These are phyloP conservation scores for Aspergillus texensis DNA, from an alignment of 2,329 filamentous ascomycete genomes.

Conservation along the genomic window DNA sequence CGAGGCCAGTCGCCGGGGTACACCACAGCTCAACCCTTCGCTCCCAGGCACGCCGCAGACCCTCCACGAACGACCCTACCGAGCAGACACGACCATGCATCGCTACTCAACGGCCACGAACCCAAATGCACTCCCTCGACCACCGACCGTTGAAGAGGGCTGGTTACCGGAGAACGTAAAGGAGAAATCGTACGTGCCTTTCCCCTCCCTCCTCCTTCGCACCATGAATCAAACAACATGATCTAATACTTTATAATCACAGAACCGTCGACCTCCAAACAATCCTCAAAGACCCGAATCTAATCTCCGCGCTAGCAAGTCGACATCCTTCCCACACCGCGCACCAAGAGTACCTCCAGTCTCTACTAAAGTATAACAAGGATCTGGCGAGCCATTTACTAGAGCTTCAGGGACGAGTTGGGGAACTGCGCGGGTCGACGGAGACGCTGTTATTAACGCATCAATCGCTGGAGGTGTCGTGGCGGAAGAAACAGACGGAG, in stretches of 20 bases:
- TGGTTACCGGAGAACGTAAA: conserved; percentile 79
- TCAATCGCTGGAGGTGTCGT: conserved; percentile 87
- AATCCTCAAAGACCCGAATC: conserved; percentile 69
- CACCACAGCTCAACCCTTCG: conserved; percentile 57
- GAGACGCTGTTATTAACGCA: conserved; percentile 82
- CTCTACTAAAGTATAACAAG: conserved; percentile 71
- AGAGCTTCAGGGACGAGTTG: conserved; percentile 51
- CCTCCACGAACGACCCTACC: conserved; percentile 30
- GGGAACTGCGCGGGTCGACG: conserved; percentile 62
- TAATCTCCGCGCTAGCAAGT: conserved; percentile 76
- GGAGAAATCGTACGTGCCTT: conserved; percentile 73
- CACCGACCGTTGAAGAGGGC: conserved; percentile 55
- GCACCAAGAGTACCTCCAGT: conserved; percentile 66
- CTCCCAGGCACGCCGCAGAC: conserved; percentile 47
- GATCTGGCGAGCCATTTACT: conserved; percentile 60
- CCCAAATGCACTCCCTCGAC: conserved; percentile 25
- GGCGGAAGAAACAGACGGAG: conserved; percentile 83
- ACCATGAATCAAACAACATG: too few relatives aligned
- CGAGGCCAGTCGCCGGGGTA: conserved; percentile 68
- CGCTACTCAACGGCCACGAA: conserved; percentile 16
- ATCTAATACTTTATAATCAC: conserved; percentile 5
- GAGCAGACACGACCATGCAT: conserved; percentile 13
- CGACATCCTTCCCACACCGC: conserved; percentile 71
- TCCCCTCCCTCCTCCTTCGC: too few relatives aligned
- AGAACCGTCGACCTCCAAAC: conserved; percentile 63